Evolutionary conservation across 1,284 basidiomycete genomes (phyloP).

Genomic region (Vanrija humicola): DNA sequence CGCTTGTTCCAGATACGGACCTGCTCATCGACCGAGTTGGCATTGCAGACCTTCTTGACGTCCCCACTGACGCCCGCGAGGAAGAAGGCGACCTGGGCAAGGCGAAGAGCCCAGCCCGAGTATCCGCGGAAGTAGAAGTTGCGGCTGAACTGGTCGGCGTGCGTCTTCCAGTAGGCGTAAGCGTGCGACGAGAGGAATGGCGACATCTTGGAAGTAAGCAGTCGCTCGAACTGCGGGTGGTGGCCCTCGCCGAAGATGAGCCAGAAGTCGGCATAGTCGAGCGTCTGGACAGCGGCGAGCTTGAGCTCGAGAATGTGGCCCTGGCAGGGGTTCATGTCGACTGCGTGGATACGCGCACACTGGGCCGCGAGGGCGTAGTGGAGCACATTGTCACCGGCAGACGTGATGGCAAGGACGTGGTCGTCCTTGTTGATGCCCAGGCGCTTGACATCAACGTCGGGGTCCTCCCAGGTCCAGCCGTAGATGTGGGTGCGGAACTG

Average conservation of each 20-base stretch:
- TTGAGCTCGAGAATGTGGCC: constrained; percentile 76
- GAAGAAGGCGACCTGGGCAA: constrained; percentile 61
- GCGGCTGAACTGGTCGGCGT: constrained; percentile 60
- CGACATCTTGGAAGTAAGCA: constrained; percentile 65
- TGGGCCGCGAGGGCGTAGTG: constrained; percentile 70
- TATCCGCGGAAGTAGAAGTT: constrained; percentile 74
- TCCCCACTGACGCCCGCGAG: constrained; percentile 60
- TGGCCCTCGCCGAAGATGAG: constrained; percentile 66
- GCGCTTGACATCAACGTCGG: constrained; percentile 68
- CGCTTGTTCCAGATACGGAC: constrained; percentile 63
- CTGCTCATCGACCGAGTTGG: constrained; percentile 60
- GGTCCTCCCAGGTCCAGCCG: constrained; percentile 73
- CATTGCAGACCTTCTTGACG: constrained; percentile 59
- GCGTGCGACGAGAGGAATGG: constrained; percentile 64
- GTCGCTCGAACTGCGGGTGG: constrained; percentile 60
- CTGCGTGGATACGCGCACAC: constrained; percentile 66
- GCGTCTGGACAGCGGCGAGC: constrained; percentile 62
- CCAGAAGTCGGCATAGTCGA: constrained; percentile 69
- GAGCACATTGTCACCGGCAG: constrained; percentile 74
- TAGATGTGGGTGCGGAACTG: constrained; percentile 75
- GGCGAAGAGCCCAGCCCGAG: constrained; percentile 65
- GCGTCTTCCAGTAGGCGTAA: constrained; percentile 62
- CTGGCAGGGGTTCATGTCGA: constrained; percentile 61
- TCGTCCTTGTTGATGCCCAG: constrained; percentile 62
- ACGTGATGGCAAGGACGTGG: constrained; percentile 71